Evolutionary conservation across 148 eudicot species (phyloP), one percentile per base, ranked within the genome.

Genomic region (Chenopodium berlandieri): DNA sequence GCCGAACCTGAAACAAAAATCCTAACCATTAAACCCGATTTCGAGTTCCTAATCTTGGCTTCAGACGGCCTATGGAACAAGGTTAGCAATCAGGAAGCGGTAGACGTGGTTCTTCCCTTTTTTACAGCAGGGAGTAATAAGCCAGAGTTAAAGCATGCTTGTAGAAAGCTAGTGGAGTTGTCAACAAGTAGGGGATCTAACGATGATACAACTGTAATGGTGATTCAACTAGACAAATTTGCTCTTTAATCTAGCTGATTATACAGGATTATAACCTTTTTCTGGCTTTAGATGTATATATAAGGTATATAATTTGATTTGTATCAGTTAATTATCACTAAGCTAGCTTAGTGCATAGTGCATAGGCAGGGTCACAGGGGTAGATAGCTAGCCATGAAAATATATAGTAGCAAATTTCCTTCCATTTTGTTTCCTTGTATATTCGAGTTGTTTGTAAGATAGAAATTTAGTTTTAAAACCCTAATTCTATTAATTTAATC

Each of bases 1-100:
- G 87, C 93, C 14, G 92, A 92, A 75, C 93, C 95, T 0, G 91
- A 86, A 54, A 90, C 95, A 7, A 86, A 31, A 44, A 76, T 75
- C 7, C 30, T 90, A 5, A 37, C 75, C 44, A 83, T 86, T 74
- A 47, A 77, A 65, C 89, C 91, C 23, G 87, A 89, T 22, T 86
- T 79, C 65, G 85, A 92, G 80, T 89, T 92, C 84, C 79, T 92
- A 44, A 89, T 90, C 78, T 85, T 92, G 76, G 95, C 95, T 17
- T 92, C 95, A 54, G 93, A 92, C 56, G 95, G 93, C 40, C 85
- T 92, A 16, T 90, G 95, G 93, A 87, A 89, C 71, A 89, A 82
- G 86, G 93, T 90, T 34, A 86, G 72, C 73, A 87, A 85, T 73
- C 92, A 92, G 56, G 96, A 92, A 71, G 96, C 96, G 69, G 88